Evolutionary conservation across 306 rosid species (phyloP).

Genomic region (Fragaria vesca): DNA sequence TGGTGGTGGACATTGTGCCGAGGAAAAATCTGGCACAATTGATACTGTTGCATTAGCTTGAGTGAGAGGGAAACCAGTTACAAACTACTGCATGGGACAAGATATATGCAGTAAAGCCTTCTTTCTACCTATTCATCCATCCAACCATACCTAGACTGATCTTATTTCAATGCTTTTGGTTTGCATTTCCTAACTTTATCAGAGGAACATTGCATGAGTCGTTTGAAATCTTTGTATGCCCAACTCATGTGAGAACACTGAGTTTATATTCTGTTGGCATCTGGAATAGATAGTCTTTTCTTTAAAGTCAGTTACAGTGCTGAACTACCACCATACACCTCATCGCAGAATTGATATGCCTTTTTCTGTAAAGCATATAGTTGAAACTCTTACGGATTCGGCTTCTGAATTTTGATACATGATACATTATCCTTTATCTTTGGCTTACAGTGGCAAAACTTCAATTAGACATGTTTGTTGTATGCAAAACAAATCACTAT

Average conservation of each 20-base stretch:
- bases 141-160: background rate
- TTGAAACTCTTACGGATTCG: background rate
- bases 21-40: background rate
- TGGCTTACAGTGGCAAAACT: conserved; percentile 69
- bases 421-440: background rate
- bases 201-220: background rate
- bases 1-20: background rate
- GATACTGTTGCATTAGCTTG: background rate
- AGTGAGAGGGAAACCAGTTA: background rate
- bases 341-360: background rate
- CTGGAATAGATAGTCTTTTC: background rate
- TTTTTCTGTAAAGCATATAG: background rate
- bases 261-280: background rate
- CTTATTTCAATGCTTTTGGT: background rate
- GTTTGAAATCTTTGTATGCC: background rate
- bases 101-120: background rate
- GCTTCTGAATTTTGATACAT: background rate
- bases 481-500: conserved; percentile 79
- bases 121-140: background rate
- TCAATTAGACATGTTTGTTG: conserved; percentile 69
- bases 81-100: background rate
- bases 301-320: background rate
- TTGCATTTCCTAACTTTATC: background rate
- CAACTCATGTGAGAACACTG: background rate
- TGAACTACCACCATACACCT: background rate